Percentiles rank a stretch among this genome's conserved stretches.
Evolutionary conservation across 129 eudicot species (phyloP).

Genomic region (Tanacetum coccineum): DNA sequence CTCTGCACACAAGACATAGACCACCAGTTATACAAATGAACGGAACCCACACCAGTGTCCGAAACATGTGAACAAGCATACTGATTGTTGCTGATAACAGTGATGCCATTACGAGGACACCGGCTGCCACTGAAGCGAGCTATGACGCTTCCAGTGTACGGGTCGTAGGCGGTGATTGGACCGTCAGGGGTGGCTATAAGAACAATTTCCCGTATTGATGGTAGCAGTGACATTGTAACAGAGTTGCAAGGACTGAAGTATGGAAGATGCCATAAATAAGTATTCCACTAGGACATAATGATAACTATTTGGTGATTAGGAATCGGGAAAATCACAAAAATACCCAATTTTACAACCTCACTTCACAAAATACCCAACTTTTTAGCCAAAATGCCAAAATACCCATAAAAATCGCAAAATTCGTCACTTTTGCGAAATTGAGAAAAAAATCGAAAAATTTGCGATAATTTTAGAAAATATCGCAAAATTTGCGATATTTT

Average conservation of each 20-base stretch:
- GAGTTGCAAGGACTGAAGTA: not conserved
- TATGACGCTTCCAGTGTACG: constrained; percentile 24
- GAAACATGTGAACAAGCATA: constrained; percentile 42
- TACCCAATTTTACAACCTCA: too few relatives aligned
- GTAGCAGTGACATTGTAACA: constrained; percentile 21
- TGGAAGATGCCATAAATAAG: too few relatives aligned
- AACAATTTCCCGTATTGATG: constrained; percentile 19
- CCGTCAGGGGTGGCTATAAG: constrained; percentile 32
- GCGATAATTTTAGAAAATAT: too few relatives aligned
- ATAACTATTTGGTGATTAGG: too few relatives aligned
- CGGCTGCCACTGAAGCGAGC: constrained; percentile 32
- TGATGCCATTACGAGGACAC: constrained; percentile 43
- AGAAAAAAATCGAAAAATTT: too few relatives aligned
- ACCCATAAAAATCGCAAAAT: too few relatives aligned
- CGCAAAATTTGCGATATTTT: too few relatives aligned
- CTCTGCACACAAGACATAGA: constrained; percentile 14
- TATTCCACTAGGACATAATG: too few relatives aligned
- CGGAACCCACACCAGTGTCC: constrained; percentile 28
- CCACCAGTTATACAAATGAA: constrained; percentile 43
- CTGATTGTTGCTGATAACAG: constrained; percentile 20
- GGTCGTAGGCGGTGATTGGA: constrained; percentile 32
- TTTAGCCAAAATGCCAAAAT: too few relatives aligned
- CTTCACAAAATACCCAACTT: too few relatives aligned
- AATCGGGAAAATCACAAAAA: too few relatives aligned
- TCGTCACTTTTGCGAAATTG: too few relatives aligned